Base-by-base conservation (phyloP, 2,329 filamentous ascomycete species). In the Emmonsiellopsis sp. region DNA sequence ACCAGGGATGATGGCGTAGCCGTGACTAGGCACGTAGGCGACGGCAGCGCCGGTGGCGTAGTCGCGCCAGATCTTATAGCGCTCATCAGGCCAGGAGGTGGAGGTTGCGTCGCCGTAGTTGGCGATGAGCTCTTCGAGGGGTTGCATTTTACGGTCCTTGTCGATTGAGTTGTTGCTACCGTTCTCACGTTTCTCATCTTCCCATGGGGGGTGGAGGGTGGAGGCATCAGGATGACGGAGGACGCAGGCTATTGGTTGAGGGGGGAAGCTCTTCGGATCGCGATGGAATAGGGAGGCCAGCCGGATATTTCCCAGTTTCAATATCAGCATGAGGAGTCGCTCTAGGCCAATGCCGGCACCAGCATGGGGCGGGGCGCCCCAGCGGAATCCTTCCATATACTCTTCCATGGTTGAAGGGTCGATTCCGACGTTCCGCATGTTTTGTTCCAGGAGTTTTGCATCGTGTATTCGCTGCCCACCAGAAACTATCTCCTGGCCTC, bases 81-180 rank as follows among this genome's bases (percentile, higher is more conserved):
- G 84, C 6, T 90, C 87, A 67, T 96, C 91, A 7, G 93, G 80
- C 89, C 90, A 96, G 0, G 89, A 93, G 0, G 91, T 96, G 65
- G 95, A 94, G 48, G 89, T 90, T 1, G 91, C 89, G 69, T 96
- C 91, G 57, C 91, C 91, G 62, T 96, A 96, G 70, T 96, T 96
- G 65, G 89, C 89, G 67, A 96, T 90, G 42, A 96, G 83, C 66
- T 95, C 86, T 67, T 91, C 88, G 5, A 96, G 68, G 0, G 88
- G 79, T 50, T 90, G 90, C 52, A 86, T 75, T 49, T 84, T 77
- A 7, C 76, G 73, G 50, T 72, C 67, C 54, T 71, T 76, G 60
- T 70, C 60, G 9, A 70, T 70, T 46, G 67, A 65, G 59, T 73
- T 72, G 10, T 72, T 4, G 16, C 31, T 37, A 62, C 53, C 55